Percentiles rank a stretch among this genome's conserved stretches.
phyloP scores from a whole-genome alignment of 202 grass and related monocot genomes.

The Bolboschoenoplectus hybrid region DNA sequence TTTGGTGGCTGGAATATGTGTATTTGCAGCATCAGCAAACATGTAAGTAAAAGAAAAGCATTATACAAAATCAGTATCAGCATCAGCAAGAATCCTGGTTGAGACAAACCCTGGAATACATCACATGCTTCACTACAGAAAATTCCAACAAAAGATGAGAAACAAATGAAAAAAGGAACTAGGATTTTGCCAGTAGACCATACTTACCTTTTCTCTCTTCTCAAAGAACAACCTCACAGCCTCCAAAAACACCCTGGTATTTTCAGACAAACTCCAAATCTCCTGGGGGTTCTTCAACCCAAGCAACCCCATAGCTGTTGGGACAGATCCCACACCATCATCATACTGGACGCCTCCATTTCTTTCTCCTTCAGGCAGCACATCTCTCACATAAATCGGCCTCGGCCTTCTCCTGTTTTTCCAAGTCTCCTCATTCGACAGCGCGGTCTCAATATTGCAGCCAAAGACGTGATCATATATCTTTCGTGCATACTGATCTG shows the following conservation, averaged over 20 bases:
- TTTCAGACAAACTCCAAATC: constrained; percentile 85
- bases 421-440: constrained; percentile 91
- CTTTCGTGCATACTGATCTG: constrained; percentile 70
- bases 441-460: constrained; percentile 75
- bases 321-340: constrained; percentile 44
- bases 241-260: constrained; percentile 89
- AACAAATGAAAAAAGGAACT: constrained; percentile 27
- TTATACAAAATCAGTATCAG: background rate
- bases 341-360: constrained; percentile 49
- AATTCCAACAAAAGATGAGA: constrained; percentile 12
- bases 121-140: background rate
- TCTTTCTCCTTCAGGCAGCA: constrained; percentile 54
- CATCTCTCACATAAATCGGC: constrained; percentile 68
- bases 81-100: background rate
- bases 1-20: background rate
- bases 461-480: constrained; percentile 98
- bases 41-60: background rate
- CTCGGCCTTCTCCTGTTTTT: constrained; percentile 72
- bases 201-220: constrained; percentile 73
- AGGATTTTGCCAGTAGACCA: background rate
- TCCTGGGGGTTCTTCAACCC: constrained; percentile 87
- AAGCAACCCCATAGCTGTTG: constrained; percentile 71
- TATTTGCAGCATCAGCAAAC: constrained; percentile 21
- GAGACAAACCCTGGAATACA: background rate
- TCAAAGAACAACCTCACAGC: constrained; percentile 78